A percentile compares a stretch with the other conserved stretches of the same genome.
Conservation (phyloP, 2,329 filamentous ascomycete species). For the Purpureocillium lavendulum region DNA sequence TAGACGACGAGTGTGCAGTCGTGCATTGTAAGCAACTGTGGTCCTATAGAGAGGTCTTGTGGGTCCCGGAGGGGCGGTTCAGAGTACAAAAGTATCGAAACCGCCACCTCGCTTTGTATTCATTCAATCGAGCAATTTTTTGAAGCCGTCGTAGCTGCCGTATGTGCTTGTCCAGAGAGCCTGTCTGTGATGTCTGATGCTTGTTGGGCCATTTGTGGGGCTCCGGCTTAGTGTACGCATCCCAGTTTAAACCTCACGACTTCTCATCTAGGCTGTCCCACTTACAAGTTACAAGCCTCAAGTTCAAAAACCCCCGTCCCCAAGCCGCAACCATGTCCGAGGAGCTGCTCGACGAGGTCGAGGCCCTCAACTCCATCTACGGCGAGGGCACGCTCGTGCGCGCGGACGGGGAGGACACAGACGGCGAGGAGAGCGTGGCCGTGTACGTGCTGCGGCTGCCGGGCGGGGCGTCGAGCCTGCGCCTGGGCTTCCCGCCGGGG, state of each 20-base stretch:
- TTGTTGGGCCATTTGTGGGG: too few relatives aligned
- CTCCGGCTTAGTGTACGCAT: neutral
- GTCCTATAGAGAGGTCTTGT: slow-evolving; percentile 18
- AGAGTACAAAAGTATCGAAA: slow-evolving; percentile 7
- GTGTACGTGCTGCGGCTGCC: slow-evolving; percentile 59
- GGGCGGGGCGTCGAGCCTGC: slow-evolving; percentile 48
- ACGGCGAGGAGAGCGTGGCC: too few relatives aligned
- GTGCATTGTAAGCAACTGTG: slow-evolving; percentile 14
- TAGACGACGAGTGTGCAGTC: slow-evolving; percentile 34
- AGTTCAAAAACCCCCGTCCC: too few relatives aligned
- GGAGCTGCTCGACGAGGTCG: slow-evolving; percentile 63
- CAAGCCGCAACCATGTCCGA: slow-evolving; percentile 35
- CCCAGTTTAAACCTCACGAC: neutral
- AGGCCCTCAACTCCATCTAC: slow-evolving; percentile 81
- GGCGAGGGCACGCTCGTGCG: slow-evolving; percentile 53
- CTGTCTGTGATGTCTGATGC: too few relatives aligned
- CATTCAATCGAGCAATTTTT: slow-evolving; percentile 11
- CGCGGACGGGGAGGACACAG: slow-evolving; percentile 18
- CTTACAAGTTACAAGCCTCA: too few relatives aligned
- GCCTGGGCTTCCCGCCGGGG: slow-evolving; percentile 65
- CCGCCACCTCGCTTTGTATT: slow-evolving; percentile 19
- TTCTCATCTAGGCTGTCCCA: neutral
- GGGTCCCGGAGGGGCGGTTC: slow-evolving; percentile 7
- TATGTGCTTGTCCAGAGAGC: too few relatives aligned
- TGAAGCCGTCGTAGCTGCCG: too few relatives aligned